A percentile compares a stretch with the other conserved stretches of the same genome.
Evolutionary conservation across 2,329 filamentous ascomycete species (phyloP).

Genomic region (Aspergillus uvarum): DNA sequence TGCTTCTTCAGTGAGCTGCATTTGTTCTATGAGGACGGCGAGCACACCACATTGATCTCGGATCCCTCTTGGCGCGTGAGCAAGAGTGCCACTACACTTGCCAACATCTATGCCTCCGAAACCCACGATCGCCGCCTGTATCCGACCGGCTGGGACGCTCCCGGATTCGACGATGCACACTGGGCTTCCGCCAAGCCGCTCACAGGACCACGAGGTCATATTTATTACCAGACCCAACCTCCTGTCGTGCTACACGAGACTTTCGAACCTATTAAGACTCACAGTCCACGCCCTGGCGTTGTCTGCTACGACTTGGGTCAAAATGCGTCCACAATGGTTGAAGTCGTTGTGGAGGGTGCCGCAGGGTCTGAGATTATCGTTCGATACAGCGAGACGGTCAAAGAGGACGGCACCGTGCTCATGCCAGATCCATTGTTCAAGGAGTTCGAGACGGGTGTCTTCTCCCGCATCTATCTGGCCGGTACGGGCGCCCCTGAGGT

Average conservation of each 20-base stretch:
- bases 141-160: slow-evolving; percentile 20
- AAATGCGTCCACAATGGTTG: slow-evolving; percentile 23
- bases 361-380: slow-evolving; percentile 20
- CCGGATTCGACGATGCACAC: slow-evolving; percentile 12
- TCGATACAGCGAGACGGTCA: slow-evolving; percentile 21
- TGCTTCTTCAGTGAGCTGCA: slow-evolving; percentile 29
- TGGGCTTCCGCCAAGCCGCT: slow-evolving; percentile 23
- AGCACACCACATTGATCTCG: slow-evolving; percentile 20
- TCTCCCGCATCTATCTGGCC: slow-evolving; percentile 20
- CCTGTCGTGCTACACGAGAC: slow-evolving; percentile 25
- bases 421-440: slow-evolving; percentile 29
- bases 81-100: slow-evolving; percentile 24
- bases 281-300: slow-evolving; percentile 13
- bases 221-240: slow-evolving; percentile 24
- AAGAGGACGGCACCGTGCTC: slow-evolving; percentile 20
- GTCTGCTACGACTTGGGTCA: slow-evolving; percentile 25
- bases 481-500: slow-evolving; percentile 17
- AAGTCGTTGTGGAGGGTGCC: slow-evolving; percentile 17
- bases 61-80: slow-evolving; percentile 23
- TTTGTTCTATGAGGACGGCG: slow-evolving; percentile 21
- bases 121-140: slow-evolving; percentile 22
- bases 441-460: slow-evolving; percentile 25
- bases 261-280: slow-evolving; percentile 16
- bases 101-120: slow-evolving; percentile 28
- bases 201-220: slow-evolving; percentile 23